A percentile compares a stretch with the other conserved stretches of the same genome.
Conservation (phyloP, 2,329 filamentous ascomycete species). For the Fusarium floridanum region DNA sequence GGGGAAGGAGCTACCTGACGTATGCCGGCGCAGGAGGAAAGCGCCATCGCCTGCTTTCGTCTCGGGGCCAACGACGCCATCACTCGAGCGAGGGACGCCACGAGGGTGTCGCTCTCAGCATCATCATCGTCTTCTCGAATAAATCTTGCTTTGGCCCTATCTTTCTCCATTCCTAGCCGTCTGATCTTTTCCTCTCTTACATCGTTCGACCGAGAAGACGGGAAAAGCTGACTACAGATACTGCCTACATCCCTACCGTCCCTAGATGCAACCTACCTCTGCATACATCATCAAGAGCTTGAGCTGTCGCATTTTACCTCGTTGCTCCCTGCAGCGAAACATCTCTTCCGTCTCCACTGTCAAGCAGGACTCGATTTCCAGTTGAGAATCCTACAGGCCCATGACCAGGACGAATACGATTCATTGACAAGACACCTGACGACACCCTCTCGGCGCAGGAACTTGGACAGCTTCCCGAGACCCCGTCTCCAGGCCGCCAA, state of each 20-base stretch:
- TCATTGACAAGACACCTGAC: constrained; percentile 23
- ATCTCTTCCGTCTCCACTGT: constrained; percentile 23
- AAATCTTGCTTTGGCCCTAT: constrained; percentile 40
- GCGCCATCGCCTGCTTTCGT: constrained; percentile 26
- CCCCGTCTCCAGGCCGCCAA: constrained; percentile 11
- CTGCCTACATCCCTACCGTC: constrained; percentile 11
- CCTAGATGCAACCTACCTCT: constrained; percentile 11
- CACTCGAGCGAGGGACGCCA: constrained; percentile 29
- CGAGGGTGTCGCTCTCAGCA: constrained; percentile 30
- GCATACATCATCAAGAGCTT: constrained; percentile 17
- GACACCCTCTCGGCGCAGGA: constrained; percentile 24
- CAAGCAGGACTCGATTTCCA: constrained; percentile 21
- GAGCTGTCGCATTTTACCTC: constrained; percentile 3
- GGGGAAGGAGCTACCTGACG: constrained; percentile 41
- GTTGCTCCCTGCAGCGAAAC: constrained; percentile 24
- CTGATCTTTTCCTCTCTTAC: constrained; percentile 1
- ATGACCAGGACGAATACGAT: constrained; percentile 17
- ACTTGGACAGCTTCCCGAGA: constrained; percentile 19
- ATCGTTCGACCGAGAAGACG: not conserved
- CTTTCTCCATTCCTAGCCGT: not conserved
- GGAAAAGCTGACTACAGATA: not conserved
- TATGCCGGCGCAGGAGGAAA: constrained; percentile 36
- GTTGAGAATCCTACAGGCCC: constrained; percentile 20
- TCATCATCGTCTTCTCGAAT: constrained; percentile 37
- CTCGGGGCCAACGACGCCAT: constrained; percentile 37